These are phyloP conservation scores for Tilletia indica DNA, from an alignment of 1,284 basidiomycete species.

Conservation along the genomic window DNA sequence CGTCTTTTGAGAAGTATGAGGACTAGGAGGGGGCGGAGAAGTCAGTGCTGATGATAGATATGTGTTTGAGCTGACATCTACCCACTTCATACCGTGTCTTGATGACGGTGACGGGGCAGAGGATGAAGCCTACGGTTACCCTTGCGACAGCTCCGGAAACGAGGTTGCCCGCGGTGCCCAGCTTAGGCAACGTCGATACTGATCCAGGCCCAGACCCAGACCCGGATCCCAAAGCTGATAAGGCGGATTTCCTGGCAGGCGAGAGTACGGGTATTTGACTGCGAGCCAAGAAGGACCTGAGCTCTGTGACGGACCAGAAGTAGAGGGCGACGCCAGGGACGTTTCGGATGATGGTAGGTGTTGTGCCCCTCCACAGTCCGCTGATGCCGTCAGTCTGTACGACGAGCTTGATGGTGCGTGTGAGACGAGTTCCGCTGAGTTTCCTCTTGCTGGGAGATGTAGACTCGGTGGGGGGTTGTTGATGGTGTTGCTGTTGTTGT, in stretches of 20 bases:
- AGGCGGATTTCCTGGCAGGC: slow-evolving; percentile 67
- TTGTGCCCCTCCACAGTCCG: slow-evolving; percentile 52
- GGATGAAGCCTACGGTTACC: slow-evolving; percentile 77
- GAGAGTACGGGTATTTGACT: slow-evolving; percentile 45
- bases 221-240: slow-evolving; percentile 74
- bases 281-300: slow-evolving; percentile 37
- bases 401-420: slow-evolving; percentile 31
- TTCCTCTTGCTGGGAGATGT: not conserved
- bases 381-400: slow-evolving; percentile 36
- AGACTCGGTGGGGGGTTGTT: not conserved
- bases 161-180: slow-evolving; percentile 79
- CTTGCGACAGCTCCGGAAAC: slow-evolving; percentile 83
- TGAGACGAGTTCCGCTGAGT: slow-evolving; percentile 21
- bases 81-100: slow-evolving; percentile 91
- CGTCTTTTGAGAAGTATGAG: slow-evolving; percentile 38
- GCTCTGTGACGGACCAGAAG: slow-evolving; percentile 51
- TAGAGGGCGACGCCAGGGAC: slow-evolving; percentile 55
- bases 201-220: slow-evolving; percentile 49
- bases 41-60: too few species aligned
- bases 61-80: too few species aligned
- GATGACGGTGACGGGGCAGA: slow-evolving; percentile 90
- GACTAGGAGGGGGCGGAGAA: slow-evolving; percentile 11
- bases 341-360: slow-evolving; percentile 50
- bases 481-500: slow-evolving; percentile 24
- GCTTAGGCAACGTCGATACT: slow-evolving; percentile 57